A percentile compares a stretch with the other conserved stretches of the same genome.
These are phyloP conservation scores for Trypanosoma rangeli DNA, from an alignment of 208 protist species.

Conservation along the genomic window DNA sequence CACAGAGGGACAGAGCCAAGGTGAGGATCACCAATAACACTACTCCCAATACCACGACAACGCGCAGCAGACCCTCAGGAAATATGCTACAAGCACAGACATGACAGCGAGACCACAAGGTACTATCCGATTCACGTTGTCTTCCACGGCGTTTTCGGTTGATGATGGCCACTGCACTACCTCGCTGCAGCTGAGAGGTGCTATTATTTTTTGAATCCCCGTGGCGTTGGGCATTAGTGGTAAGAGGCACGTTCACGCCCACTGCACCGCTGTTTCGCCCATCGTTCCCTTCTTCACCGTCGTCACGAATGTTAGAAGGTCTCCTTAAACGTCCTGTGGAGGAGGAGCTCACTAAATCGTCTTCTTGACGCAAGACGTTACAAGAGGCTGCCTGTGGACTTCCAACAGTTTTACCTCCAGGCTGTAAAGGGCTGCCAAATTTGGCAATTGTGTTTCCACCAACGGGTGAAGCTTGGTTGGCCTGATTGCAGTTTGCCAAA, in stretches of 20 bases:
- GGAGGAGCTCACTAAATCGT: not conserved
- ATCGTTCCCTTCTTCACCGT: not conserved
- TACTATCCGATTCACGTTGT: not conserved
- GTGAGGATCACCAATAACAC: not conserved
- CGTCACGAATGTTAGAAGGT: not conserved
- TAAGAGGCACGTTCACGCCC: constrained; percentile 5
- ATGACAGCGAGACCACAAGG: not conserved
- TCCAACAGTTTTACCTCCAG: not conserved
- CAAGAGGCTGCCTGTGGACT: not conserved
- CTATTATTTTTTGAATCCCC: not conserved
- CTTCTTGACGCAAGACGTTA: not conserved
- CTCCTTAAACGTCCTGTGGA: not conserved
- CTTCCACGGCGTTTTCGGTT: not conserved
- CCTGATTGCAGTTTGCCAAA: not conserved
- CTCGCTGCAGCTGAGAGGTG: not conserved
- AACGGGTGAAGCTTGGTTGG: not conserved
- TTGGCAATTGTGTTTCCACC: not conserved
- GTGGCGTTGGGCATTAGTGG: not conserved
- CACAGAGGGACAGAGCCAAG: not conserved
- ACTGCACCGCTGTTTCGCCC: not conserved
- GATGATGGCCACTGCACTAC: no score
- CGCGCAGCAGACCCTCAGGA: not conserved
- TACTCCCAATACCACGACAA: not conserved
- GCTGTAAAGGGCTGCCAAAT: not conserved
- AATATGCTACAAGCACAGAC: not conserved